Conservation (phyloP, 139 green algal genomes). For the Desmodesmus armatus region DNA sequence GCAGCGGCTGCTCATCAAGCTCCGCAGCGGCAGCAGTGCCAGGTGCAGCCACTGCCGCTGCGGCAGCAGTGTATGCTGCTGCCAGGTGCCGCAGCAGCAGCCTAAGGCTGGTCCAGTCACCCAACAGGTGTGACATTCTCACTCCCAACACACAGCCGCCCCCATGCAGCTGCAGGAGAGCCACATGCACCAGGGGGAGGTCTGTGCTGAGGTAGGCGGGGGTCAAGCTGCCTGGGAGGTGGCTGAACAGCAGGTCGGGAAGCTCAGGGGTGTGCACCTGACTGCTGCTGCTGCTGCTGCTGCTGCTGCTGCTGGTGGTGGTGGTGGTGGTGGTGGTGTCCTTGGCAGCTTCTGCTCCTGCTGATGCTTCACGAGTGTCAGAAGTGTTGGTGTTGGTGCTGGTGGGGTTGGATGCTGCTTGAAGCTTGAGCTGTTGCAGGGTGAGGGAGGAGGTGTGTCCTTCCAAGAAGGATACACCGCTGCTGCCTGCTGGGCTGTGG, state of each 20-base stretch:
- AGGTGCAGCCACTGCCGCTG: neutral
- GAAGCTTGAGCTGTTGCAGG: conserved; percentile 11
- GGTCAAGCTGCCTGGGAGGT: conserved; percentile 8
- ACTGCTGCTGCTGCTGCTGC: neutral
- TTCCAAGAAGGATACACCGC: conserved; percentile 2
- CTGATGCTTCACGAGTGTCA: neutral
- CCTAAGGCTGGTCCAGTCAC: conserved; percentile 10
- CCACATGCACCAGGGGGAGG: conserved; percentile 12
- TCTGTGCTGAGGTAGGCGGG: neutral
- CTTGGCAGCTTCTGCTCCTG: neutral
- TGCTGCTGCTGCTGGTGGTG: neutral
- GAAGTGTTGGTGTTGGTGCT: neutral
- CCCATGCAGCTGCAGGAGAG: neutral
- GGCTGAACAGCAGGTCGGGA: conserved; percentile 20
- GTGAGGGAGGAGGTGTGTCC: neutral
- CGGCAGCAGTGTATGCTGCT: neutral
- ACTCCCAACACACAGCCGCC: conserved; percentile 15
- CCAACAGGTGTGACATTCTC: conserved; percentile 11
- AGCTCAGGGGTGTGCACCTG: neutral
- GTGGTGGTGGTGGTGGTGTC: neutral
- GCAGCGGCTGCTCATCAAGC: neutral
- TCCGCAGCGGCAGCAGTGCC: neutral
- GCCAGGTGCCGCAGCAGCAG: conserved; percentile 13
- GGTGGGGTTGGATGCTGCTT: too few relatives aligned
- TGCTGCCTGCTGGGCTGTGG: conserved; percentile 5